Evolutionary conservation across 257 asterid species (phyloP).

Genomic region (Solanum arcanum): DNA sequence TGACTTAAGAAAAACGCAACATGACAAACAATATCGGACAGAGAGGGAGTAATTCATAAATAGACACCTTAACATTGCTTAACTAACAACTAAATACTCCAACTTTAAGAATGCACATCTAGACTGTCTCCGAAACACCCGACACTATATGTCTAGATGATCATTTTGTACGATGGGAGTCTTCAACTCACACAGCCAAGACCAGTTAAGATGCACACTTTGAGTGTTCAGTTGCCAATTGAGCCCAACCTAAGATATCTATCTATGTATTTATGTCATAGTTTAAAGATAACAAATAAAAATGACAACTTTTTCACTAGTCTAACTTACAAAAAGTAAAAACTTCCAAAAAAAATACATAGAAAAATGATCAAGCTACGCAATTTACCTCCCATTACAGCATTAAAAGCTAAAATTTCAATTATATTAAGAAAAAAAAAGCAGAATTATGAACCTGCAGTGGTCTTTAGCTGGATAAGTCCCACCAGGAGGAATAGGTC

Average conservation of each 20-base stretch:
- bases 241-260: background rate
- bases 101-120: background rate
- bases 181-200: background rate
- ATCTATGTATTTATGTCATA: background rate
- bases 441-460: conserved; percentile 53
- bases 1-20: too few relatives aligned
- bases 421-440: background rate
- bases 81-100: background rate
- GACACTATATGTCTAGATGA: background rate
- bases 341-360: too few relatives aligned
- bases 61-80: background rate
- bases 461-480: conserved; percentile 96
- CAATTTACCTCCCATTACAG: background rate
- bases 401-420: background rate
- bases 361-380: background rate
- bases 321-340: background rate
- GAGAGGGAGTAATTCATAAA: too few relatives aligned
- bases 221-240: background rate
- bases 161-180: background rate
- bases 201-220: background rate
- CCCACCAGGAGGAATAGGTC: conserved; percentile 90
- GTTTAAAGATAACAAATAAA: background rate
- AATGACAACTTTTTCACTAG: background rate
- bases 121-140: background rate
- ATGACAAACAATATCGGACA: too few relatives aligned